These are phyloP conservation scores for Aurantiochytrium sp. DNA, from an alignment of 108 stramenopile species.

Conservation along the genomic window DNA sequence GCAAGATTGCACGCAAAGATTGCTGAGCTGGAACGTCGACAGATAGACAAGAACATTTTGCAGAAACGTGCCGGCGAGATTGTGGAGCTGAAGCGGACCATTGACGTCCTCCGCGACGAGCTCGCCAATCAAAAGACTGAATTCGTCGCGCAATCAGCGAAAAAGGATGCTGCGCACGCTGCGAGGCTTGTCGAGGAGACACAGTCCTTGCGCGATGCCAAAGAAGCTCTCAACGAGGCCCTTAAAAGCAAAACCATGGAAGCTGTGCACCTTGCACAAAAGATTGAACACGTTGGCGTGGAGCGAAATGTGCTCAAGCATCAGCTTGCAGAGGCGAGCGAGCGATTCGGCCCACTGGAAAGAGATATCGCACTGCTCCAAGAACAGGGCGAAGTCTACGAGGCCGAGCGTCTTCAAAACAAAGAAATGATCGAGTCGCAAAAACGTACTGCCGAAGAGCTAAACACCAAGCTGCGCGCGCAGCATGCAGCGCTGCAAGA, in stretches of 20 bases:
- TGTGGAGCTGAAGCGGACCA: not conserved
- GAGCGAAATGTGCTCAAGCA: not conserved
- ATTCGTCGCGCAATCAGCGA: not conserved
- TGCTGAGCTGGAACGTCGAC: not conserved
- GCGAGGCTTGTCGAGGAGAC: not conserved
- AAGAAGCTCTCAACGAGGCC: not conserved
- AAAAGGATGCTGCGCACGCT: not conserved
- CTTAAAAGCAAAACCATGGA: not conserved
- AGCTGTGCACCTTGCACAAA: not conserved
- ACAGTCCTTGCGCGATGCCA: not conserved
- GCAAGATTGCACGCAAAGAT: not conserved
- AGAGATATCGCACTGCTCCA: not conserved
- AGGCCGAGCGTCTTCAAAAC: not conserved
- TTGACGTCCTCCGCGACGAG: not conserved
- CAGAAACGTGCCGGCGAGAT: not conserved
- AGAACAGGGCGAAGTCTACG: not conserved
- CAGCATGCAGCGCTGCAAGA: not conserved
- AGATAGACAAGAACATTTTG: not conserved
- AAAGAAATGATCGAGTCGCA: not conserved
- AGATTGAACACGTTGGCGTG: not conserved
- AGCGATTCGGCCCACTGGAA: not conserved
- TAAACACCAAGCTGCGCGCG: not conserved
- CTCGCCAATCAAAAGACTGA: not conserved
- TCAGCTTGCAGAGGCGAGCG: not conserved
- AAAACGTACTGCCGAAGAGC: not conserved